phyloP scores from a whole-genome alignment of 2,329 filamentous ascomycete species.

The Sclerotinia glacialis region DNA sequence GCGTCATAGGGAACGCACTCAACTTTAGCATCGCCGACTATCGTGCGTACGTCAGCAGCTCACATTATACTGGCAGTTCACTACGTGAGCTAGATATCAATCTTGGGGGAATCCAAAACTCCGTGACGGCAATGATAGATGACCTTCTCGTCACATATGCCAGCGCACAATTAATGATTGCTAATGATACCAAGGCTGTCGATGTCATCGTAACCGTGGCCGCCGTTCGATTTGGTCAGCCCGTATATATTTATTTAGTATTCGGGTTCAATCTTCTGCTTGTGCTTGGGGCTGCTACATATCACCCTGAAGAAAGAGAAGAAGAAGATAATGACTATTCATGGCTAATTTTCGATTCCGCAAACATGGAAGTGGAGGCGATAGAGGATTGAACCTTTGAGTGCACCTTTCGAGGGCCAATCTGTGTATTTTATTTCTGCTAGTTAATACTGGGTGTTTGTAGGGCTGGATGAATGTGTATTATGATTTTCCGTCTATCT shows the following conservation, averaged over 20 bases:
- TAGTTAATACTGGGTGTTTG: background rate
- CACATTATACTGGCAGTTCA: background rate
- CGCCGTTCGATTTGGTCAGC: constrained; percentile 18
- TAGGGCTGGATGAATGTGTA: background rate
- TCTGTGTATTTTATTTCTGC: too few species aligned
- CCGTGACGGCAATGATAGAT: constrained; percentile 20
- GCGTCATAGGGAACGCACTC: constrained; percentile 19
- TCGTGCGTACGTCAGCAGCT: background rate
- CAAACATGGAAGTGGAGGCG: background rate
- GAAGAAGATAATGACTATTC: background rate
- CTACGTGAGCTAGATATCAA: background rate
- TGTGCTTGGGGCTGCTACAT: background rate
- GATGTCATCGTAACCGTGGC: background rate
- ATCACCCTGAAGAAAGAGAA: background rate
- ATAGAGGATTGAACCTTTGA: background rate
- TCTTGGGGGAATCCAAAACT: constrained; percentile 16
- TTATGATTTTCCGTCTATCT: background rate
- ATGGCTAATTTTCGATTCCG: background rate
- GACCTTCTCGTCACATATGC: constrained; percentile 39
- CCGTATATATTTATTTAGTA: constrained; percentile 18
- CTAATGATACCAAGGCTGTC: constrained; percentile 20
- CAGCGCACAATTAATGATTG: constrained; percentile 41
- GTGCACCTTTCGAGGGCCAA: background rate
- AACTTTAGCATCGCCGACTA: constrained; percentile 23
- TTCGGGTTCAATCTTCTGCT: background rate